A percentile compares a stretch with the other conserved stretches of the same genome.
These are phyloP conservation scores for Crepidotus variabilis DNA, from an alignment of 768 basidiomycete genomes.

Conservation along the genomic window DNA sequence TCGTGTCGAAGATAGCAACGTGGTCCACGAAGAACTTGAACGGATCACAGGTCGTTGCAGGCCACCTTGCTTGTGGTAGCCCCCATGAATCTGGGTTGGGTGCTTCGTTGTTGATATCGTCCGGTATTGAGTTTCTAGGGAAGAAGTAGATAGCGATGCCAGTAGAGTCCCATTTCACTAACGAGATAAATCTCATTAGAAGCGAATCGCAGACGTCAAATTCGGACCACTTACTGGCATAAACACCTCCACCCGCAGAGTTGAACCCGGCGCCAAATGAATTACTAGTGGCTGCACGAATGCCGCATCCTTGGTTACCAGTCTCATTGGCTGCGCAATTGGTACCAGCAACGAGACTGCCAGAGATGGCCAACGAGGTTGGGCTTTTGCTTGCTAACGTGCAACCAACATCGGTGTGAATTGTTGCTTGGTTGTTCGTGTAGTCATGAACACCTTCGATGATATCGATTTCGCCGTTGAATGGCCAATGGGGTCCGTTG, in stretches of 20 bases:
- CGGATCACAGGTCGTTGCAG: constrained; percentile 70
- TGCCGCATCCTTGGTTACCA: constrained; percentile 79
- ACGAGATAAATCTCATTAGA: constrained; percentile 7
- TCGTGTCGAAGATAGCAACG: constrained; percentile 80
- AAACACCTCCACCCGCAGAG: constrained; percentile 79
- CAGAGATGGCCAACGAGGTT: constrained; percentile 50
- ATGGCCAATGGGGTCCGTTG: constrained; percentile 59
- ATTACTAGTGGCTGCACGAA: constrained; percentile 52
- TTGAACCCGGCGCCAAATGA: constrained; percentile 90
- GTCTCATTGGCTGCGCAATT: constrained; percentile 72
- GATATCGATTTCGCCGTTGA: constrained; percentile 77
- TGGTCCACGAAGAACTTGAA: constrained; percentile 77
- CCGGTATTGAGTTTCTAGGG: constrained; percentile 65
- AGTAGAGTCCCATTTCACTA: constrained; percentile 71
- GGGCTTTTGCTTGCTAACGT: constrained; percentile 47
- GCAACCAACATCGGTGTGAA: constrained; percentile 77
- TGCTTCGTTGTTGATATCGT: constrained; percentile 68
- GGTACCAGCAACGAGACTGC: constrained; percentile 62
- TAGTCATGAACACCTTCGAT: constrained; percentile 81
- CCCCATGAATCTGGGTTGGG: constrained; percentile 81
- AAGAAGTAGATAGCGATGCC: constrained; percentile 87
- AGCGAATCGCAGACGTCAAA: neutral
- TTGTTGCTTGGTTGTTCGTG: constrained; percentile 76
- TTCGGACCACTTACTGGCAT: constrained; percentile 65
- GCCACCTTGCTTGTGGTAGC: constrained; percentile 73